Conservation (phyloP, 1,139 yeast genomes). For the Magnusiomyces fungicola region DNA sequence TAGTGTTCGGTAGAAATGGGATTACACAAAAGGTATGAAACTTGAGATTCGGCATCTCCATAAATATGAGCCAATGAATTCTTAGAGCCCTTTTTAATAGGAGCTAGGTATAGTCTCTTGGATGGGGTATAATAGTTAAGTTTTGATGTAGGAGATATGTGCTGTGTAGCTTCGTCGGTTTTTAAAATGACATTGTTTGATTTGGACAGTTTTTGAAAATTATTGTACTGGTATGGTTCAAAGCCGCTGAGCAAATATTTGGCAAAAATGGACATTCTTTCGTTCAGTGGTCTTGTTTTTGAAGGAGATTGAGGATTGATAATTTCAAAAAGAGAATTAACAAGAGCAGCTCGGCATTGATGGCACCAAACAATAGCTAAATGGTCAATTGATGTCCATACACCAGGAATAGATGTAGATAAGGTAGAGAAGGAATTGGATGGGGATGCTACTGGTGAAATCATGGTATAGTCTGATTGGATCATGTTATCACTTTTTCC, state of each 20-base stretch:
- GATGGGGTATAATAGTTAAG: constrained; percentile 24
- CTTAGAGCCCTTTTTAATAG: constrained; percentile 16
- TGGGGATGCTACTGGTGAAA: constrained; percentile 65
- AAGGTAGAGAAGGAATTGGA: constrained; percentile 76
- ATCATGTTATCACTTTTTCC: constrained; percentile 72
- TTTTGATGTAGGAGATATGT: constrained; percentile 15
- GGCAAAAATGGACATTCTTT: constrained; percentile 52
- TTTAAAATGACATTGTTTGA: neutral
- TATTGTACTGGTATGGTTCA: constrained; percentile 30
- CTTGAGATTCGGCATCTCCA: constrained; percentile 36
- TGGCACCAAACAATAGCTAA: constrained; percentile 97
- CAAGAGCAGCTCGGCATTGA: constrained; percentile 63
- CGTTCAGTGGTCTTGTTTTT: constrained; percentile 42
- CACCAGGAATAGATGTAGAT: constrained; percentile 80
- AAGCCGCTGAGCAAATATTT: constrained; percentile 50
- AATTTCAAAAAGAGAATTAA: constrained; percentile 52
- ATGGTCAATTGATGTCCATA: constrained; percentile 95
- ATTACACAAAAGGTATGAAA: constrained; percentile 23
- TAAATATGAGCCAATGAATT: neutral
- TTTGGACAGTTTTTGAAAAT: neutral
- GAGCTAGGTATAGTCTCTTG: constrained; percentile 39
- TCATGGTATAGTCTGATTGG: constrained; percentile 88
- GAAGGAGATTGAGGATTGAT: constrained; percentile 49
- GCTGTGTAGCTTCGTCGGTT: constrained; percentile 8
- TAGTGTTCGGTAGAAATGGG: neutral